A percentile compares a stretch with the other conserved stretches of the same genome.
Conservation (phyloP, 495 filamentous ascomycete species). For the Podospora fimiseda region DNA sequence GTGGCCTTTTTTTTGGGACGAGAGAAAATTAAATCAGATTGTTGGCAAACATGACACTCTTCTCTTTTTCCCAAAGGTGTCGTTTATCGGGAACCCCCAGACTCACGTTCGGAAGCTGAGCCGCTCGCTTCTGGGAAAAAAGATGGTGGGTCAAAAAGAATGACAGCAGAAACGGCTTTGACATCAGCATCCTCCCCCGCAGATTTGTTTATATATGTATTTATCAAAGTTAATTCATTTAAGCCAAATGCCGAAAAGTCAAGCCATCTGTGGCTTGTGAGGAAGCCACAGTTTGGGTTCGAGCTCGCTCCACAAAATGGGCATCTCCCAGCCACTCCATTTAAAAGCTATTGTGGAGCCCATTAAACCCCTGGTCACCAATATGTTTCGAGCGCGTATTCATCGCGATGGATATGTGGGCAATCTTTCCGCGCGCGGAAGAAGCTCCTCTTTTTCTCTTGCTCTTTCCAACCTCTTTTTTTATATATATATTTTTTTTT, state of each 20-base stretch:
- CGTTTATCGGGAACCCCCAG: constrained; percentile 7
- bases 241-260: not conserved
- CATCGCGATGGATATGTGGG: not conserved
- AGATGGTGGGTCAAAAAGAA: not conserved
- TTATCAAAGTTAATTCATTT: not conserved
- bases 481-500: not conserved
- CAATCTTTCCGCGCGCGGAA: not conserved
- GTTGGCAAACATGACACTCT: too few relatives aligned
- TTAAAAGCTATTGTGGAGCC: constrained; percentile 3
- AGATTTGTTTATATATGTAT: not conserved
- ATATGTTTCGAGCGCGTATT: constrained; percentile 1
- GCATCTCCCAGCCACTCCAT: constrained; percentile 14
- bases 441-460: not conserved
- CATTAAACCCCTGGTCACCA: constrained; percentile 16
- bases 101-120: not conserved
- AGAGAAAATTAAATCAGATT: not conserved
- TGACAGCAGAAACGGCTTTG: not conserved
- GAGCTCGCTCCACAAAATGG: not conserved
- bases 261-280: constrained; percentile 8
- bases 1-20: constrained; percentile 13
- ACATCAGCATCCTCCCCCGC: not conserved
- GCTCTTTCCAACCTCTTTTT: not conserved
- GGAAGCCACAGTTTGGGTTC: constrained; percentile 1
- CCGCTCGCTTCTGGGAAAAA: not conserved
- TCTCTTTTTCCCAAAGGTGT: too few relatives aligned